phyloP scores from a whole-genome alignment of 1,284 basidiomycete genomes.

The Somion occarium region DNA sequence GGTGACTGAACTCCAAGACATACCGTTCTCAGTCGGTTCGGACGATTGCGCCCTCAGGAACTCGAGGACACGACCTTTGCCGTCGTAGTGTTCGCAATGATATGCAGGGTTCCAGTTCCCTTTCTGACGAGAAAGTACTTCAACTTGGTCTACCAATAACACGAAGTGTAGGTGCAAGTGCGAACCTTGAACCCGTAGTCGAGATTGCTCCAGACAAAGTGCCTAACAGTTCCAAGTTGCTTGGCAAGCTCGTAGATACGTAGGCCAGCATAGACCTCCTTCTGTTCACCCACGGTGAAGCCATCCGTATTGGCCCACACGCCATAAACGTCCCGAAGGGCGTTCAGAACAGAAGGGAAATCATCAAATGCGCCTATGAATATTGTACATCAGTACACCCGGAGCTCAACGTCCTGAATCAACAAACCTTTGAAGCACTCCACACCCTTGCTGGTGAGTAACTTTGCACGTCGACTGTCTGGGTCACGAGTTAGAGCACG shows the following conservation, averaged over 20 bases:
- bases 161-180: not conserved
- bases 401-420: not conserved
- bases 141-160: not conserved
- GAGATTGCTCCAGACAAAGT: slow-evolving; percentile 41
- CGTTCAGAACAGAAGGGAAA: slow-evolving; percentile 25
- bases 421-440: slow-evolving; percentile 36
- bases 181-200: slow-evolving; percentile 39
- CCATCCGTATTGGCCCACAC: slow-evolving; percentile 43
- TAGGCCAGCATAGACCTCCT: slow-evolving; percentile 38
- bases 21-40: slow-evolving; percentile 27
- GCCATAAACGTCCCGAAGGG: slow-evolving; percentile 39
- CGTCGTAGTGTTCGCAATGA: slow-evolving; percentile 35
- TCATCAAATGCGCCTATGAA: slow-evolving; percentile 19
- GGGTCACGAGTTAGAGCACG: slow-evolving; percentile 42
- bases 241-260: slow-evolving; percentile 42
- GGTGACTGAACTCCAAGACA: slow-evolving; percentile 31
- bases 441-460: slow-evolving; percentile 32
- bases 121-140: slow-evolving; percentile 12
- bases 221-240: slow-evolving; percentile 29
- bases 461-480: slow-evolving; percentile 30
- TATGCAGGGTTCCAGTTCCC: slow-evolving; percentile 22
- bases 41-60: slow-evolving; percentile 39
- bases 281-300: slow-evolving; percentile 40
- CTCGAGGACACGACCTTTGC: slow-evolving; percentile 40
- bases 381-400: not conserved